Percentiles rank a stretch among this genome's conserved stretches.
These are phyloP conservation scores for Ophiobolus disseminans DNA, from an alignment of 2,329 filamentous ascomycete species.

Conservation along the genomic window DNA sequence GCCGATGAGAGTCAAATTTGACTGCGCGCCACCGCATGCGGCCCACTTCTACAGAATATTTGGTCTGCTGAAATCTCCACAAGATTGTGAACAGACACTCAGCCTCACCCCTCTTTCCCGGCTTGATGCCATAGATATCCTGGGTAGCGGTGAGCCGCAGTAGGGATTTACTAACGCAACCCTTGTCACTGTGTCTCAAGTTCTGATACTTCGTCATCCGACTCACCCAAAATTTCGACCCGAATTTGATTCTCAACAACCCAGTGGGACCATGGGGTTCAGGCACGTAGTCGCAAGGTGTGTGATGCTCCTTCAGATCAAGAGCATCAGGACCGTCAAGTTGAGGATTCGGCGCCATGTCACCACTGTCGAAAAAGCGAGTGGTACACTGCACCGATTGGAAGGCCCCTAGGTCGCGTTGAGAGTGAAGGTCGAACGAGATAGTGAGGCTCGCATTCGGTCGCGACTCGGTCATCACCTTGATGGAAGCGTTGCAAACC, in stretches of 20 bases:
- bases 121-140: slow-evolving; percentile 49
- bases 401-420: slow-evolving; percentile 39
- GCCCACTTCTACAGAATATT: slow-evolving; percentile 31
- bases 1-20: slow-evolving; percentile 20
- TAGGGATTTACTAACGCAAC: slow-evolving; percentile 40
- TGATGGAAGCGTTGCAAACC: slow-evolving; percentile 52
- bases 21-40: slow-evolving; percentile 47
- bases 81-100: slow-evolving; percentile 47
- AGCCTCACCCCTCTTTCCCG: slow-evolving; percentile 27
- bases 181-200: slow-evolving; percentile 26
- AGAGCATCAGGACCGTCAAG: slow-evolving; percentile 24
- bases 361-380: slow-evolving; percentile 43
- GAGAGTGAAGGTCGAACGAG: slow-evolving; percentile 42
- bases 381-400: slow-evolving; percentile 43
- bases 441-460: slow-evolving; percentile 44
- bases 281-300: slow-evolving; percentile 26
- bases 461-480: slow-evolving; percentile 49
- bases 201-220: slow-evolving; percentile 41
- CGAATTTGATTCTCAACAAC: slow-evolving; percentile 46
- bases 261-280: slow-evolving; percentile 23
- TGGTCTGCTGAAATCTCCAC: slow-evolving; percentile 48
- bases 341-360: slow-evolving; percentile 29
- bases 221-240: slow-evolving; percentile 54
- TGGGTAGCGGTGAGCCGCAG: slow-evolving; percentile 51
- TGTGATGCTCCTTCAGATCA: slow-evolving; percentile 32